Evolutionary conservation across 2,329 filamentous ascomycete genomes (phyloP).

Genomic region (Cucurbitaria berberidis): DNA sequence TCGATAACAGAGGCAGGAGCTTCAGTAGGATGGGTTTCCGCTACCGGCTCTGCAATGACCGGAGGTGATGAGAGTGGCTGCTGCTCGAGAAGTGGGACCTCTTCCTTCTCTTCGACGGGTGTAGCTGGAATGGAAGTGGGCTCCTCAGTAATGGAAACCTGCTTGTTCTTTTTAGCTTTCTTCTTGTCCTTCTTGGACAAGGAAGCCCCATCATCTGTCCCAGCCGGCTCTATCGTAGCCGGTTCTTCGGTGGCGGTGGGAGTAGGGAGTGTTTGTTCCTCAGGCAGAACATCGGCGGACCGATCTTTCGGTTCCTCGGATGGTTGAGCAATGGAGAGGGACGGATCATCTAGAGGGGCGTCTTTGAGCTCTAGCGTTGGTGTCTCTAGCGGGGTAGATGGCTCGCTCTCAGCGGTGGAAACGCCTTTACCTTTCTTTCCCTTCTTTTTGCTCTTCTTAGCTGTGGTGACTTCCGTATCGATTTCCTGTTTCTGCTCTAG

Average conservation of each 20-base stretch:
- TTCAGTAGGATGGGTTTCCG: too few species aligned
- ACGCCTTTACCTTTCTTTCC: constrained; percentile 24
- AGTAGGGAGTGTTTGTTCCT: background rate
- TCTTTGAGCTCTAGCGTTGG: constrained; percentile 4
- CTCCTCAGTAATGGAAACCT: constrained; percentile 15
- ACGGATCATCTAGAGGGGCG: constrained; percentile 1
- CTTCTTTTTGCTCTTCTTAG: constrained; percentile 33
- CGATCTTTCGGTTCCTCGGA: background rate
- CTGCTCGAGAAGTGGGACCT: background rate
- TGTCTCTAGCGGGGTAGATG: constrained; percentile 7
- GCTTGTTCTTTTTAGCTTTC: constrained; percentile 36
- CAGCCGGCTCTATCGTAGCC: background rate
- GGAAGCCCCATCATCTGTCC: constrained; percentile 4
- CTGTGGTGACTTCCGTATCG: constrained; percentile 7
- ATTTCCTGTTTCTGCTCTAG: constrained; percentile 6
- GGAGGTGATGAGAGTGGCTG: background rate
- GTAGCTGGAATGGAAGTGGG: background rate
- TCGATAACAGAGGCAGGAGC: background rate
- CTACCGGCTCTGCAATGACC: background rate
- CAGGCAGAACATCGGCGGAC: background rate
- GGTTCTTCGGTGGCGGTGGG: background rate
- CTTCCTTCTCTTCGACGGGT: constrained; percentile 7
- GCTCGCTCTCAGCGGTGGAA: constrained; percentile 15
- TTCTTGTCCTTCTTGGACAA: constrained; percentile 56
- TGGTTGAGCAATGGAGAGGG: background rate